Percentiles rank a stretch among this genome's conserved stretches.
Evolutionary conservation across 345 rosid species (phyloP).

Genomic region (Anacardium occidentale): DNA sequence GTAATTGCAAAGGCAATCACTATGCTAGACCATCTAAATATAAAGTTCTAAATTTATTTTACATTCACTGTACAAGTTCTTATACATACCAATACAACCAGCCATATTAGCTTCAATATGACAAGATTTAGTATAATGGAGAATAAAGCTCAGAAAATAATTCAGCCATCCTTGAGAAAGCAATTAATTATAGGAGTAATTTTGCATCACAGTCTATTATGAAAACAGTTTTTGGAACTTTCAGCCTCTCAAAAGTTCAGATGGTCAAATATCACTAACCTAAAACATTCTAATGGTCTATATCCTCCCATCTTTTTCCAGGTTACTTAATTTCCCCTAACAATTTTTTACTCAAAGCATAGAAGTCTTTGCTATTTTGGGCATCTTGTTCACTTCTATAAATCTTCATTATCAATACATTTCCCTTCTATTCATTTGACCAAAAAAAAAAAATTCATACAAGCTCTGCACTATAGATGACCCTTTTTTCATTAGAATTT

Average conservation of each 20-base stretch:
- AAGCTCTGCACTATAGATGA: not conserved
- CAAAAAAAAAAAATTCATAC: not conserved
- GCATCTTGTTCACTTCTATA: too few relatives aligned
- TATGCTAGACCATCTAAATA: not conserved
- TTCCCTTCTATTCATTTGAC: too few relatives aligned
- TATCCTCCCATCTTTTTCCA: not conserved
- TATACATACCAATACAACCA: not conserved
- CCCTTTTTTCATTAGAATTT: not conserved
- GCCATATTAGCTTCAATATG: not conserved
- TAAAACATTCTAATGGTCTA: not conserved
- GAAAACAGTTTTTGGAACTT: not conserved
- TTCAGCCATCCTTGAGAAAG: conserved; percentile 3
- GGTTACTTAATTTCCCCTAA: not conserved
- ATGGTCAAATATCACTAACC: not conserved
- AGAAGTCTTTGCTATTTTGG: too few relatives aligned
- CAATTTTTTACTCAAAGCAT: too few relatives aligned
- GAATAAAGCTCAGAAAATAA: not conserved
- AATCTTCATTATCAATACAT: too few relatives aligned
- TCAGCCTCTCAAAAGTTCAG: not conserved
- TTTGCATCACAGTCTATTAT: not conserved
- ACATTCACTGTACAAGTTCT: not conserved
- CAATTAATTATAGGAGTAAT: not conserved
- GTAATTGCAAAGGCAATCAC: not conserved
- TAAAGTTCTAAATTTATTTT: not conserved
- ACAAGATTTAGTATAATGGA: not conserved